Evolutionary conservation across 352 stramenopile species (phyloP).

Genomic region (Pythium vanterpoolii): DNA sequence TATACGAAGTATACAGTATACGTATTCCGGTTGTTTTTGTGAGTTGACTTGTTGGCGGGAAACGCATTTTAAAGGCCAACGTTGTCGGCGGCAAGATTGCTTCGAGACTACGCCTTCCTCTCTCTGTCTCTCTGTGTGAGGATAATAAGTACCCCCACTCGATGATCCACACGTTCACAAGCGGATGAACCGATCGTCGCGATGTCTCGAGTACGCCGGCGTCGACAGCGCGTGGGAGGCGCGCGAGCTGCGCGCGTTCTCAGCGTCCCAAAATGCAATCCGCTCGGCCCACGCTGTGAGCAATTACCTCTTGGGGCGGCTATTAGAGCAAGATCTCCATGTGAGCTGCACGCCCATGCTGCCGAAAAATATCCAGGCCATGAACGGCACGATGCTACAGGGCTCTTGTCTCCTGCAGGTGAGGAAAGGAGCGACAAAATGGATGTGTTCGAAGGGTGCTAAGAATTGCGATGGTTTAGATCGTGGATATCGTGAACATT

Average conservation of each 20-base stretch:
- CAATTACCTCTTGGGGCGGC: constrained; percentile 44
- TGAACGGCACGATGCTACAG: constrained; percentile 54
- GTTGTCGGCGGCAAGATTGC: not conserved
- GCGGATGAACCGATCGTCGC: constrained; percentile 18
- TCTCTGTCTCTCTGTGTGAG: not conserved
- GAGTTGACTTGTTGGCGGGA: constrained; percentile 9
- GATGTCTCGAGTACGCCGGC: constrained; percentile 50
- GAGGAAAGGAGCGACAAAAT: not conserved
- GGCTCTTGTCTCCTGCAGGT: constrained; percentile 78
- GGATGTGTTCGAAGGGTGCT: not conserved
- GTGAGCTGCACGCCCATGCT: constrained; percentile 63
- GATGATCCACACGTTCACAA: constrained; percentile 5
- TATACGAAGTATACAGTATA: constrained; percentile 17
- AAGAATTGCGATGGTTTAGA: constrained; percentile 32
- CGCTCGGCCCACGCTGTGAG: constrained; percentile 12
- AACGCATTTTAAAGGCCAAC: constrained; percentile 13
- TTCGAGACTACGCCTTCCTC: not conserved
- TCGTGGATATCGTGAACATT: constrained; percentile 81
- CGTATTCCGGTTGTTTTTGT: not conserved
- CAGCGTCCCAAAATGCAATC: constrained; percentile 1
- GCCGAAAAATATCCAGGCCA: constrained; percentile 35
- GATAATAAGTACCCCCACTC: not conserved
- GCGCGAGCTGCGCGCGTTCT: constrained; percentile 26
- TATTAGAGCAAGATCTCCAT: constrained; percentile 64
- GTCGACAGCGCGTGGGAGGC: constrained; percentile 56